Evolutionary conservation across 164 flowering plant genomes (phyloP).

Genomic region (Paratinospora sagittata): DNA sequence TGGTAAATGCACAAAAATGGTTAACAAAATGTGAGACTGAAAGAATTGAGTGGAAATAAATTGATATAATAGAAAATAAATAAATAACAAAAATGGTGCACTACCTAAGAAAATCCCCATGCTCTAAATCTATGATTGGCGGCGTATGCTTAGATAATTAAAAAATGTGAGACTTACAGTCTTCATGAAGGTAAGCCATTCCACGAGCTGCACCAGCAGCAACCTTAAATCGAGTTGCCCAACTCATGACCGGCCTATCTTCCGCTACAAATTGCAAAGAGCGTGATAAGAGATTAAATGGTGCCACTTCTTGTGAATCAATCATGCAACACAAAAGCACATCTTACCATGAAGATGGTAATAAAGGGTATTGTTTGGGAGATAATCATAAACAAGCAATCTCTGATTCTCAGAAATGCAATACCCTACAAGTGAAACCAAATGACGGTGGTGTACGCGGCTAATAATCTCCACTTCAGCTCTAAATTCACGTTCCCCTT

Average conservation of each 20-base stretch:
- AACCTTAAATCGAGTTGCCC: constrained; percentile 63
- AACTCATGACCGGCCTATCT: constrained; percentile 58
- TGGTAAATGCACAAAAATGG: constrained; percentile 21
- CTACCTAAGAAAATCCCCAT: background rate
- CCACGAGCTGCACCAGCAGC: constrained; percentile 94
- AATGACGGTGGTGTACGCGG: constrained; percentile 40
- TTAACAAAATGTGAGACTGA: background rate
- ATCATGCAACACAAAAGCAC: background rate
- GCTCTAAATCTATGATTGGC: no score
- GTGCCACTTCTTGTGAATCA: background rate
- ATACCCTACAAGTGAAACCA: constrained; percentile 90
- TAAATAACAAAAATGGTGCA: background rate
- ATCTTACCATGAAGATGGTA: constrained; percentile 86
- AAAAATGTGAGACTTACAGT: constrained; percentile 41
- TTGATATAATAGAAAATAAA: background rate
- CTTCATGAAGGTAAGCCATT: constrained; percentile 87
- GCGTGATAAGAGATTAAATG: background rate
- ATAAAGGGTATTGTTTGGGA: constrained; percentile 73
- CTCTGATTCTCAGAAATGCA: constrained; percentile 66
- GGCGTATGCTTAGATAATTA: background rate
- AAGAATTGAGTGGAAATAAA: background rate
- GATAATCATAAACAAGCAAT: constrained; percentile 75
- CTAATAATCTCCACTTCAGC: constrained; percentile 31
- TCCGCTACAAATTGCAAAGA: constrained; percentile 31
- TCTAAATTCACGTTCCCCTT: constrained; percentile 82